These are phyloP conservation scores for Colletotrichum sojae DNA, from an alignment of 2,329 filamentous ascomycete species.

Conservation along the genomic window DNA sequence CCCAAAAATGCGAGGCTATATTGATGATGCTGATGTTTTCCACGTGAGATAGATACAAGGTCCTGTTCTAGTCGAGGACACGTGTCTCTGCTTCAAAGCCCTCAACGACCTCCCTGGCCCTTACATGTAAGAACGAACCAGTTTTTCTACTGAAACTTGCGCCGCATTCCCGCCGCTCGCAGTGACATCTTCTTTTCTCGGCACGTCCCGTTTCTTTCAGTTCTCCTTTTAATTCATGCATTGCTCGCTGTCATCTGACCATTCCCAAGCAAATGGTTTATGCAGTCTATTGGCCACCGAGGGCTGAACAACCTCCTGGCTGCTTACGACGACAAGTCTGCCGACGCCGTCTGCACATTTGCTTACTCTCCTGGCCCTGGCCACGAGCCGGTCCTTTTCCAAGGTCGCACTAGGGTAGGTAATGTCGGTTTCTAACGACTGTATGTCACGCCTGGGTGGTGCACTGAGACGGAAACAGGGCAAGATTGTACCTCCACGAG, in stretches of 20 bases:
- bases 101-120: slow-evolving; percentile 92
- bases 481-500: slow-evolving; percentile 87
- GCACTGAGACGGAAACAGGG: slow-evolving; percentile 58
- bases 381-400: slow-evolving; percentile 87
- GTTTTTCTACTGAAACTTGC: not conserved
- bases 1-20: not conserved
- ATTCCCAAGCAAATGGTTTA: slow-evolving; percentile 90
- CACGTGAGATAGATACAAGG: slow-evolving; percentile 75
- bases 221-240: too few species aligned
- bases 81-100: slow-evolving; percentile 92
- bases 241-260: not conserved
- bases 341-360: slow-evolving; percentile 96
- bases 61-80: slow-evolving; percentile 96
- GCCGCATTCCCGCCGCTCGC: too few species aligned
- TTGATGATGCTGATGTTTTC: not conserved
- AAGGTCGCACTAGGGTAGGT: slow-evolving; percentile 85
- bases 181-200: too few species aligned
- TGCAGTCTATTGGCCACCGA: slow-evolving; percentile 83
- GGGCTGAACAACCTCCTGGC: slow-evolving; percentile 92
- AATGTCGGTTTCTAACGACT: not conserved
- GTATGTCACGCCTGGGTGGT: too few species aligned
- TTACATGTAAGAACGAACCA: slow-evolving; percentile 81
- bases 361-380: slow-evolving; percentile 91
- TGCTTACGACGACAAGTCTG: slow-evolving; percentile 90
- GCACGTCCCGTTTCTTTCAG: not conserved